Percentiles rank a stretch among this genome's conserved stretches.
Evolutionary conservation across 2,329 filamentous ascomycete species (phyloP).

Genomic region (Penicillium vulpinum): DNA sequence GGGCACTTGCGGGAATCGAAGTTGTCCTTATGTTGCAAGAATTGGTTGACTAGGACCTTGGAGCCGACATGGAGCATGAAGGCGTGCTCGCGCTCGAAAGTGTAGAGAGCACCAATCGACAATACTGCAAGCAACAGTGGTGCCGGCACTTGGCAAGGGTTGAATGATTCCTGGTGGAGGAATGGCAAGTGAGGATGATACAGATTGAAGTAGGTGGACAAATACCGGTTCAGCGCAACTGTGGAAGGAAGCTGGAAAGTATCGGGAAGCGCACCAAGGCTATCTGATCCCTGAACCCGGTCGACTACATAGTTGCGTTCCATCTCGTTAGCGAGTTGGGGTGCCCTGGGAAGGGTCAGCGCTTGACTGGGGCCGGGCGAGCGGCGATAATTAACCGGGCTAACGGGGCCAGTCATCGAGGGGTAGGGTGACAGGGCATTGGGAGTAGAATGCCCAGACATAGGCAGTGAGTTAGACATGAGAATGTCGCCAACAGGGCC

Average conservation of each 20-base stretch:
- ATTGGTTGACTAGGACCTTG: conserved; percentile 95
- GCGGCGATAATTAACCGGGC: conserved; percentile 67
- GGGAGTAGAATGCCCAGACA: conserved; percentile 68
- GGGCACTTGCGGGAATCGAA: conserved; percentile 98
- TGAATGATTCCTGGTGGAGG: conserved; percentile 88
- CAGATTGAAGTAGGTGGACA: conserved; percentile 93
- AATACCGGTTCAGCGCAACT: conserved; percentile 80
- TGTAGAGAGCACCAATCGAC: conserved; percentile 93
- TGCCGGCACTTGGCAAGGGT: conserved; percentile 74
- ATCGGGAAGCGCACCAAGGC: conserved; percentile 77
- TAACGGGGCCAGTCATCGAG: conserved; percentile 66
- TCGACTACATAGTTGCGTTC: conserved; percentile 83
- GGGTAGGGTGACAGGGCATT: conserved; percentile 72
- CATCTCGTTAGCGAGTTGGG: conserved; percentile 80
- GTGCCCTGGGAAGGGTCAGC: conserved; percentile 66
- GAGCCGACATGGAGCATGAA: conserved; percentile 97
- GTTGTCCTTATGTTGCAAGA: conserved; percentile 96
- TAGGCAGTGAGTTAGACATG: conserved; percentile 70
- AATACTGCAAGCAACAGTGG: conserved; percentile 84
- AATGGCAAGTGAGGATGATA: conserved; percentile 98
- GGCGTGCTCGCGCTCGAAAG: conserved; percentile 94
- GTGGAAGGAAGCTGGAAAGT: conserved; percentile 85
- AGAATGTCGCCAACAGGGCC: conserved; percentile 60
- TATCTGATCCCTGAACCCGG: conserved; percentile 78
- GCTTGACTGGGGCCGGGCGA: conserved; percentile 68